Conservation (phyloP, 768 basidiomycete species). For the Lentinula raphanica region DNA sequence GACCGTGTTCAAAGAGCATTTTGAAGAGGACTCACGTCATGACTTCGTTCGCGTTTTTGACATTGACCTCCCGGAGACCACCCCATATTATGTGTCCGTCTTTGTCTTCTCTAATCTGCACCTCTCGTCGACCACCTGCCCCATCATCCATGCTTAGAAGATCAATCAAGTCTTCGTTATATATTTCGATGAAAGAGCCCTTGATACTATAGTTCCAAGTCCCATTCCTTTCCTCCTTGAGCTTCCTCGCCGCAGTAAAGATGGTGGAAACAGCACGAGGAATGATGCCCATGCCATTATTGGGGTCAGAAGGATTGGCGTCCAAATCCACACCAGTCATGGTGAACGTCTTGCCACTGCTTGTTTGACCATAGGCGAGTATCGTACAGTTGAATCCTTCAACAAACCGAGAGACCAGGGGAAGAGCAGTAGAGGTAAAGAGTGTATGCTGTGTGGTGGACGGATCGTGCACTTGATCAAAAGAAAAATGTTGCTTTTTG, state of each 20-base stretch:
- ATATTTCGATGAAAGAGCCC: slow-evolving; percentile 94
- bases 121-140: slow-evolving; percentile 67
- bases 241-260: slow-evolving; percentile 70
- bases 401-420: slow-evolving; percentile 80
- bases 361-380: slow-evolving; percentile 96
- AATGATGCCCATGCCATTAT: slow-evolving; percentile 90
- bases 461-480: slow-evolving; percentile 93
- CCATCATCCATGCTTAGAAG: slow-evolving; percentile 73
- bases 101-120: slow-evolving; percentile 96
- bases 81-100: slow-evolving; percentile 97
- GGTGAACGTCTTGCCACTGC: slow-evolving; percentile 94
- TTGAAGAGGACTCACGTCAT: slow-evolving; percentile 65
- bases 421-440: slow-evolving; percentile 79
- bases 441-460: slow-evolving; percentile 79
- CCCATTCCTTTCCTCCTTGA: slow-evolving; percentile 69
- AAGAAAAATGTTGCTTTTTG: slow-evolving; percentile 85
- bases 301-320: slow-evolving; percentile 74
- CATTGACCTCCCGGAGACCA: slow-evolving; percentile 86
- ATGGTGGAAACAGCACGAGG: slow-evolving; percentile 89
- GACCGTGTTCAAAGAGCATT: slow-evolving; percentile 5
- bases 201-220: slow-evolving; percentile 78
- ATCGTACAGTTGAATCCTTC: slow-evolving; percentile 98
- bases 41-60: slow-evolving; percentile 81
- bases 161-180: slow-evolving; percentile 99
- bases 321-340: slow-evolving; percentile 97